Evolutionary conservation across 2,329 filamentous ascomycete species (phyloP), one percentile per base, ranked within the genome.

Genomic region (Colletotrichum aenigma): DNA sequence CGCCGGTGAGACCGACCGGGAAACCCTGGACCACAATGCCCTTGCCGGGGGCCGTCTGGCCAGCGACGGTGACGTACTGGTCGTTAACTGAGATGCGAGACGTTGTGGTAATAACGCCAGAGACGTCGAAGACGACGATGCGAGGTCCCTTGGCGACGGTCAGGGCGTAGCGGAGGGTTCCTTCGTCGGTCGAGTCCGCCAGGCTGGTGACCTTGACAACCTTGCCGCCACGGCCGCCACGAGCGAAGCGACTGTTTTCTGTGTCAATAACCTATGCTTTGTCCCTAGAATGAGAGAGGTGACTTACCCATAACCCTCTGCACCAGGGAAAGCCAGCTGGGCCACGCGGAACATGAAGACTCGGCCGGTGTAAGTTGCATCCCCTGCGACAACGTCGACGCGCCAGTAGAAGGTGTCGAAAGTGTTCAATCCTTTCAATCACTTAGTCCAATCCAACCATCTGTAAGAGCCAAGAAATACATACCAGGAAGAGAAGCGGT

Each of bases 41-140:
- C 48, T 85, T 86, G 1, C 87, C 86, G 0, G 88, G 88, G 4
- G 88, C 88, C 2, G 87, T 89, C 78, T 89, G 87, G 3, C 88
- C 87, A 0, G 88, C 84, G 52, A 89, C 85, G 2, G 83, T 86
- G 26, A 88, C 82, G 55, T 86, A 86, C 48, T 88, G 87, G 13
- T 80, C 79, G 4, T 84, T 86, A 26, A 89, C 84, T 0, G 88
- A 84, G 6, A 89, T 82, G 12, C 87, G 85, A 0, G 85, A 84
- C 13, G 80, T 83, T 58, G 88, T 87, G 13, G 85, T 85, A 72
- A 89, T 89, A 3, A 88, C 81, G 4, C 88, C 88, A 9, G 87
- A 87, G 2, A 88, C 83, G 2, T 86, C 84, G 76, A 89, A 89
- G 4, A 88, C 85, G 13, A 89, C 81, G 21, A 86, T 88, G 9